Evolutionary conservation across 805 yeast genomes (phyloP).

Genomic region (Brettanomyces custersianus): DNA sequence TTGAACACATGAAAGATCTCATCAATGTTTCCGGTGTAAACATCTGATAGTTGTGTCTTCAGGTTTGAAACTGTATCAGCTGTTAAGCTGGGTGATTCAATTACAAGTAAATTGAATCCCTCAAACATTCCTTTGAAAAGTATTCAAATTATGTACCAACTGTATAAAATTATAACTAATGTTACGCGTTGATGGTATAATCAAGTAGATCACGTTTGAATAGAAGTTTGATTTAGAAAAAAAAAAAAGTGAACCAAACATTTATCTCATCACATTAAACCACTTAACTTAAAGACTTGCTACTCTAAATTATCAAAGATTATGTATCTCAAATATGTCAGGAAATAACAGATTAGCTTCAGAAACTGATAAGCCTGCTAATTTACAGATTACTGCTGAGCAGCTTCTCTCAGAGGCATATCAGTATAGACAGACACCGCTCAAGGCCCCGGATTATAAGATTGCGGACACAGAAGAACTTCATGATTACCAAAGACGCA

Average conservation of each 20-base stretch:
- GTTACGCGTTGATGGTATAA: no score
- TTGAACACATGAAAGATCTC: conserved; percentile 6
- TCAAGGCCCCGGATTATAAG: conserved; percentile 34
- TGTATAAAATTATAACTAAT: no score
- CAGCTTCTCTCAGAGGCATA: conserved; percentile 56
- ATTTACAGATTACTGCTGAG: conserved; percentile 54
- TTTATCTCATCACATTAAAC: no score
- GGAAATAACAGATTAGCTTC: no score
- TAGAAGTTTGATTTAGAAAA: no score
- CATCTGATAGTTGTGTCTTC: not conserved
- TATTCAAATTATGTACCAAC: not conserved
- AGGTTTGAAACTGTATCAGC: not conserved
- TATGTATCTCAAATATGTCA: no score
- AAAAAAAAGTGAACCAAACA: no score
- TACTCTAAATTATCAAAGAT: no score
- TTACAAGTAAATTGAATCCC: conserved; percentile 6
- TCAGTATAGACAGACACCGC: conserved; percentile 33
- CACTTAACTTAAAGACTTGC: no score
- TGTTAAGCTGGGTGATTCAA: conserved; percentile 6
- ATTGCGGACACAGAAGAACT: conserved; percentile 75
- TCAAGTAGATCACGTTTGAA: no score
- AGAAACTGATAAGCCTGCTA: conserved; percentile 28
- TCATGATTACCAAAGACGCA: conserved; percentile 63
- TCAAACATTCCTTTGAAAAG: conserved; percentile 4
- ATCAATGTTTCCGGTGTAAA: not conserved